Evolutionary conservation across 169 alveolate genomes (phyloP).

Genomic region (Eimeria falciformis): DNA sequence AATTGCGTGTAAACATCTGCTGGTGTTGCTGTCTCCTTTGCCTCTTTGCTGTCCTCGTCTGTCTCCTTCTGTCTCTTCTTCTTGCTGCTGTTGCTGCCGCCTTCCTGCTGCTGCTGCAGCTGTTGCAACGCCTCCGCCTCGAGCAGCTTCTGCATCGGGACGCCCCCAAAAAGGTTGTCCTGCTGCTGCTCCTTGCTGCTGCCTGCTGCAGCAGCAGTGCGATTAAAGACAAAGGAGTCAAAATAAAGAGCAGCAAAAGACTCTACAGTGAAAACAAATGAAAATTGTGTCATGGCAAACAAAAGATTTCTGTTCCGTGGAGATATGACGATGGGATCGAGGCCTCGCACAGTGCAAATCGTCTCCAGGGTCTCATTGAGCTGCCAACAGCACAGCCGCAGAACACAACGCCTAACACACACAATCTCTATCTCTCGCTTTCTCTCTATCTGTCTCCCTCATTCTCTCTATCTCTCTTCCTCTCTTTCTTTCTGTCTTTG

Average conservation of each 20-base stretch:
- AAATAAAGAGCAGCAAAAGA: slow-evolving; percentile 95
- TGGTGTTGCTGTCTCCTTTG: neutral
- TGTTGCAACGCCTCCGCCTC: slow-evolving; percentile 31
- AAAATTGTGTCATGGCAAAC: slow-evolving; percentile 96
- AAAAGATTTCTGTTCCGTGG: slow-evolving; percentile 96
- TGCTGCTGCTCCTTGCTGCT: neutral
- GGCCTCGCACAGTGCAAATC: slow-evolving; percentile 68
- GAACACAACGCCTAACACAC: neutral
- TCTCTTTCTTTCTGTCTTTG: too few species aligned
- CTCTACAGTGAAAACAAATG: slow-evolving; percentile 94
- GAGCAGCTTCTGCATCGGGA: neutral
- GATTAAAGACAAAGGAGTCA: slow-evolving; percentile 77
- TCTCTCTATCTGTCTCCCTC: too few species aligned
- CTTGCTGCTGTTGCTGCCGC: slow-evolving; percentile 17
- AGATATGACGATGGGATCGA: slow-evolving; percentile 80
- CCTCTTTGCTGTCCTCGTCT: neutral
- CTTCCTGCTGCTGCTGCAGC: slow-evolving; percentile 1
- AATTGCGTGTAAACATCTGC: slow-evolving; percentile 67
- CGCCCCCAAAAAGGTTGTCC: slow-evolving; percentile 6
- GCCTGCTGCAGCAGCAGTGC: slow-evolving; percentile 20
- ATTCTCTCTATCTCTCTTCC: too few species aligned
- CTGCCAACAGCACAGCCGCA: slow-evolving; percentile 7
- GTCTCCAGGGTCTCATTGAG: slow-evolving; percentile 71
- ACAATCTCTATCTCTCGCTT: too few species aligned
- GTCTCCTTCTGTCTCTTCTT: neutral